Percentiles rank a stretch among this genome's conserved stretches.
Evolutionary conservation across 768 basidiomycete species (phyloP).

Genomic region (Naganishia randhawae): DNA sequence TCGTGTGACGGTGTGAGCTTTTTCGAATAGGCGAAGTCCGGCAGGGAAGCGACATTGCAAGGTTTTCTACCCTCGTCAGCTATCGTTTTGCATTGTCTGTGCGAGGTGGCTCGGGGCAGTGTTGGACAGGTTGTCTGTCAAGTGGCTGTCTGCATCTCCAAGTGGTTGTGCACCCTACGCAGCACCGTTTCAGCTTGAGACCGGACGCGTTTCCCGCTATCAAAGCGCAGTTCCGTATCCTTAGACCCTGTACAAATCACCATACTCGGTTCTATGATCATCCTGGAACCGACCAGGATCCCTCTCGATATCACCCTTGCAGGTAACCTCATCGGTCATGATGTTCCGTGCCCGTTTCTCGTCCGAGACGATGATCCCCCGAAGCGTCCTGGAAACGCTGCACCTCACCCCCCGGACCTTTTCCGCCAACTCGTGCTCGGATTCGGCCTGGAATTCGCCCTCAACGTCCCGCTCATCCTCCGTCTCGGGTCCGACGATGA

Average conservation of each 20-base stretch:
- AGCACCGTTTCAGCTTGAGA: conserved; percentile 17
- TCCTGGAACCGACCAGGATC: background rate
- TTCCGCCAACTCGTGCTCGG: background rate
- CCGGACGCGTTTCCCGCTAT: background rate
- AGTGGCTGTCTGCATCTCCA: too few species aligned
- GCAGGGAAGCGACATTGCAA: background rate
- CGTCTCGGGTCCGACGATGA: background rate
- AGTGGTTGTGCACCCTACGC: too few species aligned
- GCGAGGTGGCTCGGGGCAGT: background rate
- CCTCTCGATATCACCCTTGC: background rate
- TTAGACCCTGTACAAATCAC: background rate
- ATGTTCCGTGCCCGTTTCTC: conserved; percentile 10
- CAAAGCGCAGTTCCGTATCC: background rate
- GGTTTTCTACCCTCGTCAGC: background rate
- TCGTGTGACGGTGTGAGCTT: background rate
- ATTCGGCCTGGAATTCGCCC: background rate
- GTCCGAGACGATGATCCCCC: background rate
- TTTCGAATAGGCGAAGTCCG: background rate
- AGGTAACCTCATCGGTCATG: too few species aligned
- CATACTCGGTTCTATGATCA: background rate
- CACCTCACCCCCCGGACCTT: background rate
- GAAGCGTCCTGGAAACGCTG: conserved; percentile 5
- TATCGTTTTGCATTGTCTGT: background rate
- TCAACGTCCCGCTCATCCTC: background rate
- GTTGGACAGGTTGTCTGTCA: too few species aligned